These are phyloP conservation scores for Euphrasia arctica DNA, from an alignment of 305 asterid species.

Conservation along the genomic window DNA sequence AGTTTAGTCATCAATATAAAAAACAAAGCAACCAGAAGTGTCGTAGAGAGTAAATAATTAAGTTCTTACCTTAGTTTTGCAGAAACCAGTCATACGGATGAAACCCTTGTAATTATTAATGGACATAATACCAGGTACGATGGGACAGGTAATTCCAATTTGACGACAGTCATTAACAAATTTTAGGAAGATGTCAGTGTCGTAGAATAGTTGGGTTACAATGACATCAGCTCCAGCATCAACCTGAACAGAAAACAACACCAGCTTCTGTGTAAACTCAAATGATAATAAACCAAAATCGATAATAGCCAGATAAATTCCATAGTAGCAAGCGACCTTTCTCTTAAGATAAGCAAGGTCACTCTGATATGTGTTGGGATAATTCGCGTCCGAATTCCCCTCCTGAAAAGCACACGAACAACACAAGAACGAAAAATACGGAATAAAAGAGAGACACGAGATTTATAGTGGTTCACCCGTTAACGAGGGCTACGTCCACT, in stretches of 20 bases:
- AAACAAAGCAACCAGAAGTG: conserved; percentile 21
- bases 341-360: conserved; percentile 89
- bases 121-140: conserved; percentile 97
- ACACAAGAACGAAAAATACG: no score
- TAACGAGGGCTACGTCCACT: no score
- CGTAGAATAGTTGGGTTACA: conserved; percentile 90
- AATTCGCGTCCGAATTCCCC: no score
- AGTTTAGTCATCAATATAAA: conserved; percentile 15
- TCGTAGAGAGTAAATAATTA: conserved; percentile 11
- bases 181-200: conserved; percentile 88
- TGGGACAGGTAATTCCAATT: conserved; percentile 84
- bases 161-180: conserved; percentile 93
- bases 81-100: conserved; percentile 95
- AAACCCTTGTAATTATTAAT: conserved; percentile 95
- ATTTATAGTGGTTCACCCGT: no score
- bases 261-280: conserved; percentile 17
- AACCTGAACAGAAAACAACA: conserved; percentile 51
- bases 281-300: conserved; percentile 13
- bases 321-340: conserved; percentile 44
- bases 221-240: conserved; percentile 96
- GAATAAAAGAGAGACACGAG: no score
- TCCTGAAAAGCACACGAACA: no score
- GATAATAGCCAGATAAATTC: conserved; percentile 12
- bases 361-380: conserved; percentile 33
- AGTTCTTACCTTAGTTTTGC: conserved; percentile 86